phyloP scores from a whole-genome alignment of 257 asterid species.

The Verbena officinalis region DNA sequence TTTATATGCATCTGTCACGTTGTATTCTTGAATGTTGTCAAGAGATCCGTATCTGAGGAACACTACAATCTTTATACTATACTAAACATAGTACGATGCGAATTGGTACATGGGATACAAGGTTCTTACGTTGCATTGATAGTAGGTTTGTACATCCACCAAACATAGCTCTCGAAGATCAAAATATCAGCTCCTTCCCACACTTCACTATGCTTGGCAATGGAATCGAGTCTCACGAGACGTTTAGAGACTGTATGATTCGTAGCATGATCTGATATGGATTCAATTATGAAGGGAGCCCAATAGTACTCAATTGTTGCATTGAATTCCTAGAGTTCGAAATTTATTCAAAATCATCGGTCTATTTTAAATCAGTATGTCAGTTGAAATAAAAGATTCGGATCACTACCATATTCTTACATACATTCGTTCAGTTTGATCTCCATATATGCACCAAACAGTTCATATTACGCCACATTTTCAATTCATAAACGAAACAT shows the following conservation, averaged over 20 bases:
- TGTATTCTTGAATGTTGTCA: constrained; percentile 57
- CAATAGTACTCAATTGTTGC: constrained; percentile 87
- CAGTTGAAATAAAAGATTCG: too few species aligned
- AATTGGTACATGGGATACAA: background rate
- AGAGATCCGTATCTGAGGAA: constrained; percentile 59
- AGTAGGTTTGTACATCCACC: constrained; percentile 94
- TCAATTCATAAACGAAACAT: too few species aligned
- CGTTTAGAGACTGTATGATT: constrained; percentile 74
- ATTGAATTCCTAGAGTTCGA: constrained; percentile 62
- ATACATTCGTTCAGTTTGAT: too few species aligned
- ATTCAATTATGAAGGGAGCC: constrained; percentile 92
- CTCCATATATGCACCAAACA: too few species aligned
- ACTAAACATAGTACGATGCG: background rate
- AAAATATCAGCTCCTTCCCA: constrained; percentile 80
- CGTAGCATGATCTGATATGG: constrained; percentile 83
- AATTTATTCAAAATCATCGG: background rate
- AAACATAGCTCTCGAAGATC: constrained; percentile 84
- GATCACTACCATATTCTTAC: too few species aligned
- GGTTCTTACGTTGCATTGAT: constrained; percentile 74
- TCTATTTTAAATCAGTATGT: too few species aligned
- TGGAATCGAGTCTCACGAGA: constrained; percentile 71
- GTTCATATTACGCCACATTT: background rate
- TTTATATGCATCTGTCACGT: constrained; percentile 74
- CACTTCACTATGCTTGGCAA: constrained; percentile 65
- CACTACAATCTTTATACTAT: background rate